Base-by-base conservation (phyloP, 163 green algal species). In the Volvox carteri region DNA sequence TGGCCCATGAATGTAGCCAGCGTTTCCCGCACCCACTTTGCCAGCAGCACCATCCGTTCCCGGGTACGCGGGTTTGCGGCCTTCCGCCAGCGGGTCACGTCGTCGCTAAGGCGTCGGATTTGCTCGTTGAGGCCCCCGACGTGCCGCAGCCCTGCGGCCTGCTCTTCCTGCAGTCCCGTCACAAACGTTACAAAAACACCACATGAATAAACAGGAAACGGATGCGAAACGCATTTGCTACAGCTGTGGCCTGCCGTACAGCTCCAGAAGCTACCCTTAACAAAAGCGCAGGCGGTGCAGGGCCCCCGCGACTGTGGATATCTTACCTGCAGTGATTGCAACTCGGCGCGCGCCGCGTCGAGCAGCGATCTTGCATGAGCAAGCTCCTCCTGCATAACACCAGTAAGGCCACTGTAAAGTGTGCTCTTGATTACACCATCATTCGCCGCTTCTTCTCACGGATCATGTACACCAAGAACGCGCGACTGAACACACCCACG, bases 301-400 rank as follows among this genome's bases (percentile, higher is more conserved):
- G n/a, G n/a, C n/a, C n/a, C n/a, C n/a, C n/a, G n/a, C n/a, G n/a
- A n/a, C n/a, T n/a, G n/a, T n/a, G n/a, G n/a, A n/a, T n/a, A n/a
- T n/a, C n/a, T 9, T 21, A 86, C 78, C 60, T 50, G 60, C 19
- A 77, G 35, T 37, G 33, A 28, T 19, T 48, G 35, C 42, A 75
- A 44, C 23, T 84, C 85, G 6, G 60, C n/a, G 2, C 42, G 42
- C 16, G 76, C 48, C 0, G 35, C 1, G 8, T 86, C 60, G 11
- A 75, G n/a, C 62, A 76, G n/a, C 28, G 52, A 65, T 12, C n/a
- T 74, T 14, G 35, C 37, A 30, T 35, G 68, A 21, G 48, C 67
- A 11, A 86, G 60, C 85, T 85, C 74, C 16, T 42, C 60, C 85
- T 86, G 78, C 41, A 78, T 4, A 86, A 37, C n/a, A n/a, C n/a